Conservation (phyloP, 169 alveolate species). For the Plasmodium malariae region DNA sequence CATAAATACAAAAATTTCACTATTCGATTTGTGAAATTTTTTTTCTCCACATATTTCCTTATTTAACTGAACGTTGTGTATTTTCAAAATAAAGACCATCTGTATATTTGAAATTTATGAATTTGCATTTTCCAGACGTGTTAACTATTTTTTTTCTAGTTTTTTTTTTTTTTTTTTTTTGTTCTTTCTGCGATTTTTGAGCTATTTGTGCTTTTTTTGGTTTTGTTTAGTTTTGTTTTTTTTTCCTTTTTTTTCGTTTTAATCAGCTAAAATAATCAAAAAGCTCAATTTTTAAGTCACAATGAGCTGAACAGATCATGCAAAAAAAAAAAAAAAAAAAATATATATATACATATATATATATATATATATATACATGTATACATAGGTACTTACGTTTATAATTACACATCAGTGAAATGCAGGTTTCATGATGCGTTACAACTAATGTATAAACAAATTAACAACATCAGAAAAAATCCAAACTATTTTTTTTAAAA, state of each 20-base stretch:
- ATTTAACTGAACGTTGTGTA: neutral
- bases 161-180: slow-evolving; percentile 1
- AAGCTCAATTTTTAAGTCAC: slow-evolving; percentile 15
- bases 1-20: slow-evolving; percentile 1
- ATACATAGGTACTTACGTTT: neutral
- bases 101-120: neutral
- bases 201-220: neutral
- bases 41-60: slow-evolving; percentile 3
- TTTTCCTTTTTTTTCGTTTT: slow-evolving; percentile 23
- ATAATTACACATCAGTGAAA: neutral
- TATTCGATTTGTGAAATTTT: neutral
- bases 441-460: neutral
- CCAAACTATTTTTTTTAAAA: neutral
- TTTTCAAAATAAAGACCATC: neutral
- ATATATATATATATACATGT: neutral
- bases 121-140: neutral
- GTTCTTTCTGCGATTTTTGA: neutral
- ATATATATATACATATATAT: neutral
- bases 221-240: slow-evolving; percentile 4
- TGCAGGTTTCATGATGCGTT: neutral
- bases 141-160: neutral
- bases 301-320: slow-evolving; percentile 23
- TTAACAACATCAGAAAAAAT: neutral
- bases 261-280: slow-evolving; percentile 14
- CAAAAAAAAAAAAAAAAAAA: slow-evolving; percentile 18